phyloP scores from a whole-genome alignment of 2,329 filamentous ascomycete genomes.

The Fusarium mangiferae region DNA sequence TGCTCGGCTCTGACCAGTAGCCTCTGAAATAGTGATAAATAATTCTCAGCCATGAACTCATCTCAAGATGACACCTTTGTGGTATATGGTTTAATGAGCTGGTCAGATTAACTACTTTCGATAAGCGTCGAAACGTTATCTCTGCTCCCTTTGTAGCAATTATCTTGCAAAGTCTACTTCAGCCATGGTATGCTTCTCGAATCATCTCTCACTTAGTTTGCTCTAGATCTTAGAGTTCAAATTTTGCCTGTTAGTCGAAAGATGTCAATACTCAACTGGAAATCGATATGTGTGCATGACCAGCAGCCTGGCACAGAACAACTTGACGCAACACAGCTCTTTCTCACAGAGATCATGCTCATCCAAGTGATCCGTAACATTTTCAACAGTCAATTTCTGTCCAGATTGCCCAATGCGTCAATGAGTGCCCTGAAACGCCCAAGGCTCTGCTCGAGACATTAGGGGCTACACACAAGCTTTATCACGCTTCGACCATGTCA shows the following conservation, averaged over 20 bases:
- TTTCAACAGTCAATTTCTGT: accelerated
- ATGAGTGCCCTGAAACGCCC: not conserved
- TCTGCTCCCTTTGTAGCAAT: not conserved
- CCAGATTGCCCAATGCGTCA: not conserved
- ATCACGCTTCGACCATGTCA: not conserved
- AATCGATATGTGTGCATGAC: not conserved
- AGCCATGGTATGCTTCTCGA: not conserved
- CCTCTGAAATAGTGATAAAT: accelerated
- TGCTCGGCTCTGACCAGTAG: accelerated
- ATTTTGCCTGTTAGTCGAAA: accelerated
- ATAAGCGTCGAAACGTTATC: accelerated
- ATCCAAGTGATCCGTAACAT: accelerated
- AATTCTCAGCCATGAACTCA: accelerated
- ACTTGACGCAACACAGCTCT: not conserved
- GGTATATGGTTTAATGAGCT: accelerated
- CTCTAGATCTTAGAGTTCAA: not conserved
- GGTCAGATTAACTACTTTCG: not conserved
- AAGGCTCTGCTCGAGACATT: not conserved
- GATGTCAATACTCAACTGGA: not conserved
- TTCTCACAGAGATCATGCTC: accelerated
- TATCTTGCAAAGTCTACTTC: not conserved
- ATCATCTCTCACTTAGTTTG: accelerated
- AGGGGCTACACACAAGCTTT: not conserved
- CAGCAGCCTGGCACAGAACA: not conserved
- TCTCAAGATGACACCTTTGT: too few relatives aligned